Base-by-base conservation (phyloP, 305 asterid genomes). In the Nicotiana rustica region DNA sequence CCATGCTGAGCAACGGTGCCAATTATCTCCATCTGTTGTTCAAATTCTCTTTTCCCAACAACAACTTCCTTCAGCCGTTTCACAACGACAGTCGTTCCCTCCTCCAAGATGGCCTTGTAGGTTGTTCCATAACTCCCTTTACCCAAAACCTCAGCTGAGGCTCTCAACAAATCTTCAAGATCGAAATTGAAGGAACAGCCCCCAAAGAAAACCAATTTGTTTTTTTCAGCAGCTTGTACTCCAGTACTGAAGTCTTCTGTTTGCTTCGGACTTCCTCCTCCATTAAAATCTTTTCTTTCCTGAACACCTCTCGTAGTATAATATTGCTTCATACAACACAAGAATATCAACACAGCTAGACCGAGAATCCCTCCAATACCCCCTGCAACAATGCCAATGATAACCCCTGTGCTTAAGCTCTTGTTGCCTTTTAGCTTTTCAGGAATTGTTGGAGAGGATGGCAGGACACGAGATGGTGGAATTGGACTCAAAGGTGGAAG, bases 101-200 rank as follows among this genome's bases (percentile, higher is more conserved):
- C 95, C 87, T 94, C 97, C 21, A 94, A 84, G 80, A 88, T 84
- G 49, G 95, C 97, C 21, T 88, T 88, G 81, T 94, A 94, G 69
- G 98, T 89, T 52, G 97, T 92, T 38, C 98, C 98, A 33, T 85
- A 86, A 64, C 88, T 85, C 66, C 98, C 98, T 88, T 93, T 94
- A 41, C 98, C 98, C 13, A 94, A 88, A 44, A 94, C 97, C 86
- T 94, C 95, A 7, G 98, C 97, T 0, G 97, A 91, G 84, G 98
- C 98, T 84, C 93, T 86, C 87, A 94, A 59, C 67, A 94, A 80
- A 90, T 93, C 95, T 86, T 92, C 98, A 10, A 94, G 97, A 86
- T 92, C 93, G 78, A 91, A 94, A 79, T 79, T 89, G 69, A 84
- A 82, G 19, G 89, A 83, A 78, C 87, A 82, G 6, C 90, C 93